phyloP scores from a whole-genome alignment of 495 filamentous ascomycete genomes.

The Acidiella bohemica region DNA sequence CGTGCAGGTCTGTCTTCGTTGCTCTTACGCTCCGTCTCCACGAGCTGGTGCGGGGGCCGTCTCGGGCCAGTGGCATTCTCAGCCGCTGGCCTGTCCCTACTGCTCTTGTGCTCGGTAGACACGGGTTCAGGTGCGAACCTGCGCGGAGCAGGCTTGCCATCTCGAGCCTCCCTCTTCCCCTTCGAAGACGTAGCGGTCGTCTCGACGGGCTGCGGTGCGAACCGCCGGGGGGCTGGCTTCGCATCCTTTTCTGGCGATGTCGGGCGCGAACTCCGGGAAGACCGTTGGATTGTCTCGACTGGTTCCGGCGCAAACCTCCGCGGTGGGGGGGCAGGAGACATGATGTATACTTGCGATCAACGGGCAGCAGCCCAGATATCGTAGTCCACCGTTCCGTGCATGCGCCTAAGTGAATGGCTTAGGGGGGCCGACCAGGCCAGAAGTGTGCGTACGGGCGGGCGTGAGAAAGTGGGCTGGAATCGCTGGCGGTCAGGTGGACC shows the following conservation, averaged over 20 bases:
- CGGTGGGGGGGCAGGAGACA: conserved; percentile 9
- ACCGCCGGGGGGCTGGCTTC: conserved; percentile 32
- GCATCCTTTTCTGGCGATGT: conserved; percentile 1
- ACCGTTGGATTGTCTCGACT: conserved; percentile 24
- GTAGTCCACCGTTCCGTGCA: conserved; percentile 4
- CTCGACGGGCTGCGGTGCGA: conserved; percentile 48
- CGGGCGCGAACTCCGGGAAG: conserved; percentile 18
- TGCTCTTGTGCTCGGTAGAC: conserved; percentile 46
- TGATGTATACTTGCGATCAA: background rate
- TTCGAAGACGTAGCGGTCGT: conserved; percentile 45
- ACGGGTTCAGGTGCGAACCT: conserved; percentile 50
- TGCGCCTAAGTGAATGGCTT: background rate
- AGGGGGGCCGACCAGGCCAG: conserved; percentile 17
- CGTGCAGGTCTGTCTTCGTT: conserved; percentile 27
- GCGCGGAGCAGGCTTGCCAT: conserved; percentile 29
- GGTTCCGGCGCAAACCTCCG: conserved; percentile 25
- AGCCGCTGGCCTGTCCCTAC: conserved; percentile 1
- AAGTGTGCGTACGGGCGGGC: conserved; percentile 1
- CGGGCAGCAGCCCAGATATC: conserved; percentile 1
- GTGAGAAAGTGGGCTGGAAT: background rate
- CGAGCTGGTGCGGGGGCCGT: conserved; percentile 43
- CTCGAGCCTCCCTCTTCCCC: conserved; percentile 36
- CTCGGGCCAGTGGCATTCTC: conserved; percentile 27
- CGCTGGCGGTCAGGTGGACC: background rate
- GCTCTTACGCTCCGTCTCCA: conserved; percentile 43